Evolutionary conservation across 192 early-diverging fungal genomes (phyloP).

Genomic region (Spizellomyces punctatus): DNA sequence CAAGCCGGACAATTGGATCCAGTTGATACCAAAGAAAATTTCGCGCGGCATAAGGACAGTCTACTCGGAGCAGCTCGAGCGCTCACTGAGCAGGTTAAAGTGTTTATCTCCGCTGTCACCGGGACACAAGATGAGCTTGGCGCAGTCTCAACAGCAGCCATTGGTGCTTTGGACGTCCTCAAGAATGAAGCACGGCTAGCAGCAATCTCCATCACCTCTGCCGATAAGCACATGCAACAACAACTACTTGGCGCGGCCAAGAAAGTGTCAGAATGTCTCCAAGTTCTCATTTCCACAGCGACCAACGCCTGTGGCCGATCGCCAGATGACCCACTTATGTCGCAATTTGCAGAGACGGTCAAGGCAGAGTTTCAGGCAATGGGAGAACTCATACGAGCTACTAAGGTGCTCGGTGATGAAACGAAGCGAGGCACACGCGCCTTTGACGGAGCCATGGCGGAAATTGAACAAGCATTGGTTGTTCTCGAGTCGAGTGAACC

Average conservation of each 20-base stretch:
- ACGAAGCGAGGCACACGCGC: conserved; percentile 45
- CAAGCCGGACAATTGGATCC: conserved; percentile 58
- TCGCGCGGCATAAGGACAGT: conserved; percentile 52
- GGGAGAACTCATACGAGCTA: conserved; percentile 46
- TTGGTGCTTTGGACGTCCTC: conserved; percentile 33
- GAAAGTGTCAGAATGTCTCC: conserved; percentile 44
- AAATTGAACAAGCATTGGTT: conserved; percentile 37
- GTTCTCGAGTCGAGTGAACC: conserved; percentile 28
- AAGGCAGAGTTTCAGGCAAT: conserved; percentile 40
- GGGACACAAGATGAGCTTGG: conserved; percentile 52
- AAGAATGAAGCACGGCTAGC: conserved; percentile 34
- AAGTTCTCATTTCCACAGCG: conserved; percentile 40
- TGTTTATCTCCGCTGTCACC: conserved; percentile 37
- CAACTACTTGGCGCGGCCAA: conserved; percentile 48
- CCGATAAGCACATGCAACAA: conserved; percentile 59
- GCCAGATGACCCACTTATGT: conserved; percentile 21
- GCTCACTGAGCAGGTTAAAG: conserved; percentile 51
- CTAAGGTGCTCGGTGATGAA: conserved; percentile 52
- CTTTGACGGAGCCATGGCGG: conserved; percentile 38
- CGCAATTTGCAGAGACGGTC: conserved; percentile 39
- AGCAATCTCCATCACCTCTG: conserved; percentile 53
- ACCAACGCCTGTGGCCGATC: conserved; percentile 38
- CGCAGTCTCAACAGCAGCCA: conserved; percentile 27
- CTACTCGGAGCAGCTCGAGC: conserved; percentile 45
- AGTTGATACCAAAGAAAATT: conserved; percentile 45